These are phyloP conservation scores for Meyerozyma athensensis DNA, from an alignment of 1,139 yeast species.

Conservation along the genomic window DNA sequence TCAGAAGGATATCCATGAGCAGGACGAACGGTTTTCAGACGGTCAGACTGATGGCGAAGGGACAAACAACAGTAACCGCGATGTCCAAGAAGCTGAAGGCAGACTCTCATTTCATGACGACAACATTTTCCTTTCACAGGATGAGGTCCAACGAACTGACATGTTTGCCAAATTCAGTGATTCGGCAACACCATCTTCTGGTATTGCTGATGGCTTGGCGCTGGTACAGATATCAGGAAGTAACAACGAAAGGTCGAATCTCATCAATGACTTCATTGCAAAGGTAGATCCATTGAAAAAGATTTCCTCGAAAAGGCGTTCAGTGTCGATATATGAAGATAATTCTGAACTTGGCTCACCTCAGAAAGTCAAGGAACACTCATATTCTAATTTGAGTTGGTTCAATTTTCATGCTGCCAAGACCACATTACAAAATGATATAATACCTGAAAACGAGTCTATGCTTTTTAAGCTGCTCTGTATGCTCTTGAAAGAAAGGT, in stretches of 20 bases:
- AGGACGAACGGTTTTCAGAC: conserved; percentile 3
- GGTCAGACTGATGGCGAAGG: not conserved
- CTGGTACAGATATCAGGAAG: conserved; percentile 31
- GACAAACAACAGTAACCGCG: conserved; percentile 6
- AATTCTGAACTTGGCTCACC: conserved; percentile 26
- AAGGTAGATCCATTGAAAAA: conserved; percentile 39
- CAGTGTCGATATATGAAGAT: conserved; percentile 39
- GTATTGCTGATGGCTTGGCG: conserved; percentile 34
- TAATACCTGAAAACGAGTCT: conserved; percentile 9
- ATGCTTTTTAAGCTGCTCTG: conserved; percentile 21
- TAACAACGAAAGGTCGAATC: conserved; percentile 8
- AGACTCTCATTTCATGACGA: conserved; percentile 2
- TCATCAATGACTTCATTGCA: conserved; percentile 32
- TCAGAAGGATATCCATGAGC: conserved; percentile 9
- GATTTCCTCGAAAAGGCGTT: conserved; percentile 29
- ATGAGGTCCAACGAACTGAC: conserved; percentile 11
- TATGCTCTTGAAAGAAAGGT: conserved; percentile 10
- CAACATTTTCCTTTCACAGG: conserved; percentile 12
- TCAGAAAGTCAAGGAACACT: conserved; percentile 27
- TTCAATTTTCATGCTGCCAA: conserved; percentile 36
- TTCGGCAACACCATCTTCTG: conserved; percentile 18
- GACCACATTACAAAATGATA: conserved; percentile 12
- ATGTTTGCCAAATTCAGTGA: conserved; percentile 17
- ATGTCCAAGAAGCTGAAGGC: conserved; percentile 4
- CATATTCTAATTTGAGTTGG: conserved; percentile 36